Percentiles rank a stretch among this genome's conserved stretches.
phyloP scores from a whole-genome alignment of 345 rosid genomes.

The Eucalyptus melliodora region DNA sequence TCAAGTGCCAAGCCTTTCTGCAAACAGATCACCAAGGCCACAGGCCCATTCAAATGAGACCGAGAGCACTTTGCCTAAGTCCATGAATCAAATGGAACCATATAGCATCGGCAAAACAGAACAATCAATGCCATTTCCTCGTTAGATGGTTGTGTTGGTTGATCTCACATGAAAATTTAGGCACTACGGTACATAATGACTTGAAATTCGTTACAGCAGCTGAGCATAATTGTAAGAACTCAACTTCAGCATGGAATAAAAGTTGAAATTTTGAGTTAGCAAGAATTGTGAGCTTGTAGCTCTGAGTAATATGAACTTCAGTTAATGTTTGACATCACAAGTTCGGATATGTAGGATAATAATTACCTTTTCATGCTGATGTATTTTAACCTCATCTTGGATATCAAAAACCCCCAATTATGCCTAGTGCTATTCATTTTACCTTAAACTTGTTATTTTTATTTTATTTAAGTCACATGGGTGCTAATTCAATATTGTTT shows the following conservation, averaged over 20 bases:
- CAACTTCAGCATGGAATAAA: not conserved
- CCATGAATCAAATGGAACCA: not conserved
- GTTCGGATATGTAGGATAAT: not conserved
- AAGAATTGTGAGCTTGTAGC: not conserved
- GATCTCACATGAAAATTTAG: not conserved
- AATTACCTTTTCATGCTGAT: not conserved
- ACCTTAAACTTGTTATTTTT: too few relatives aligned
- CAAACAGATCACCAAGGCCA: not conserved
- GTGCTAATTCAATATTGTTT: fast-evolving
- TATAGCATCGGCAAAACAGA: not conserved
- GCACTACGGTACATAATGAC: not conserved
- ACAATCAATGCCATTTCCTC: not conserved
- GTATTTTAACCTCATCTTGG: not conserved
- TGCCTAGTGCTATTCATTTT: too few relatives aligned
- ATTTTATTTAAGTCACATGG: too few relatives aligned
- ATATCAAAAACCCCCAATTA: too few relatives aligned
- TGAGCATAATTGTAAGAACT: not conserved
- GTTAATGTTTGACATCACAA: not conserved
- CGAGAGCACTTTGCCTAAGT: not conserved
- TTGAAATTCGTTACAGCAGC: not conserved
- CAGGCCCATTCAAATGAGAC: not conserved
- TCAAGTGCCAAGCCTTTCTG: not conserved
- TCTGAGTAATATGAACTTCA: not conserved
- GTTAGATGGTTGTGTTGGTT: not conserved
- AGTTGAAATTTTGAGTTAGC: not conserved